Conservation (phyloP, 164 flowering plant genomes). For the Nymphaea colorata region DNA sequence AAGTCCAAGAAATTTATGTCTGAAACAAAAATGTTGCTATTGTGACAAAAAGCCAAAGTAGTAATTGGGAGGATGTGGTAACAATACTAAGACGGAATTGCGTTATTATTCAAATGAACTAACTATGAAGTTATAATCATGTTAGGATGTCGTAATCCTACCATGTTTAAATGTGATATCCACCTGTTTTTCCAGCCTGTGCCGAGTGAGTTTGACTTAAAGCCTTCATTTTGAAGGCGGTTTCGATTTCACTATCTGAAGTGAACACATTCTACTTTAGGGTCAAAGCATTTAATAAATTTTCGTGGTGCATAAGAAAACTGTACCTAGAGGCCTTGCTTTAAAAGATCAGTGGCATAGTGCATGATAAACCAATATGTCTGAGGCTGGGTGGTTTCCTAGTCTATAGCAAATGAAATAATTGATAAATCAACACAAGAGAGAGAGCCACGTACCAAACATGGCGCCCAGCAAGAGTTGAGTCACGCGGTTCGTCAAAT, state of each 20-base stretch:
- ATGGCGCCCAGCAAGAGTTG: constrained; percentile 30
- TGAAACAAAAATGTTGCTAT: constrained; percentile 9
- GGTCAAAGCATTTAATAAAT: not conserved
- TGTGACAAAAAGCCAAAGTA: too few species aligned
- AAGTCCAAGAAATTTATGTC: constrained; percentile 32
- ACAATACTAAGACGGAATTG: not conserved
- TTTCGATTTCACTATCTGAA: too few species aligned
- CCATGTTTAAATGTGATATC: too few species aligned
- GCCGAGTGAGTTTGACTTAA: too few species aligned
- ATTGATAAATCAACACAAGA: not conserved
- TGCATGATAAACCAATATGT: not conserved
- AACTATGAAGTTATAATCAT: not conserved
- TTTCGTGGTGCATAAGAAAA: too few species aligned
- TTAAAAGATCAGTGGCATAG: not conserved
- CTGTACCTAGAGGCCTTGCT: not conserved
- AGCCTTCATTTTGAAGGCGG: too few species aligned
- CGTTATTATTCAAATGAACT: not conserved
- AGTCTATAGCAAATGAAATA: not conserved
- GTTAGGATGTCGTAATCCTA: too few species aligned
- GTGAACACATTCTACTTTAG: not conserved
- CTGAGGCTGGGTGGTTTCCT: not conserved
- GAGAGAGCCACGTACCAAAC: constrained; percentile 20
- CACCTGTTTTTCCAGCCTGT: too few species aligned
- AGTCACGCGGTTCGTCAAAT: constrained; percentile 19
- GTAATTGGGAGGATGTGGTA: not conserved